A percentile compares a stretch with the other conserved stretches of the same genome.
These are phyloP conservation scores for Ruellia speciosa DNA, from an alignment of 305 asterid species.

Conservation along the genomic window DNA sequence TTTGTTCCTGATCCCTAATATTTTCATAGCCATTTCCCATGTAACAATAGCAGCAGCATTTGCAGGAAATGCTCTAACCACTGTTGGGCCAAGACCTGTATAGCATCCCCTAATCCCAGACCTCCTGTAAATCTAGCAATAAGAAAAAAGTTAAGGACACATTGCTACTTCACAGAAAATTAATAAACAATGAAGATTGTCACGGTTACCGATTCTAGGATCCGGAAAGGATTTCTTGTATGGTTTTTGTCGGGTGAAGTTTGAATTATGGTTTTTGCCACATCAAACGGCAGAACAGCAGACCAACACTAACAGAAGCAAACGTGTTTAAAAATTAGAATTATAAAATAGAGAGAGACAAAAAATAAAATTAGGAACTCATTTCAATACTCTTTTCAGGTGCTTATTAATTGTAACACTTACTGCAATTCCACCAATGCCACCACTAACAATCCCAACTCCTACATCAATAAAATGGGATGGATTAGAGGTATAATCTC, in stretches of 20 bases:
- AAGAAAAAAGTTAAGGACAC: slow-evolving; percentile 23
- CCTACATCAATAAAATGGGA: slow-evolving; percentile 60
- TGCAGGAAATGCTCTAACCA: slow-evolving; percentile 87
- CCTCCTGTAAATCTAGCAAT: slow-evolving; percentile 60
- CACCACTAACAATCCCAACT: slow-evolving; percentile 78
- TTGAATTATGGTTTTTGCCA: slow-evolving; percentile 85
- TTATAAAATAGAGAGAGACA: background rate
- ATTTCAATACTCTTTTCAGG: no score
- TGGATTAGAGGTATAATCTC: slow-evolving; percentile 45
- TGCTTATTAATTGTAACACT: slow-evolving; percentile 27
- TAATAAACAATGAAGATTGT: slow-evolving; percentile 15
- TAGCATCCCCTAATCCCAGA: slow-evolving; percentile 82
- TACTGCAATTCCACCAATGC: slow-evolving; percentile 77
- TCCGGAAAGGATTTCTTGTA: slow-evolving; percentile 59
- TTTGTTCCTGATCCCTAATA: slow-evolving; percentile 57
- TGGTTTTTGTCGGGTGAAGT: slow-evolving; percentile 46
- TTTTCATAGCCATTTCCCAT: slow-evolving; percentile 75
- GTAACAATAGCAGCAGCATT: slow-evolving; percentile 93
- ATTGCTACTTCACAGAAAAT: slow-evolving; percentile 8
- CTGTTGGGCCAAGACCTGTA: slow-evolving; percentile 77
- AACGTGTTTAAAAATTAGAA: slow-evolving; percentile 14
- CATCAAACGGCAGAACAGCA: slow-evolving; percentile 72
- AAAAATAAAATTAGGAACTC: slow-evolving; percentile 13
- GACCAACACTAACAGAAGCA: slow-evolving; percentile 61
- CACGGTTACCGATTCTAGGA: slow-evolving; percentile 45